Percentiles rank a stretch among this genome's conserved stretches.
These are phyloP conservation scores for Setomelanomma holmii DNA, from an alignment of 2,329 filamentous ascomycete species.

Conservation along the genomic window DNA sequence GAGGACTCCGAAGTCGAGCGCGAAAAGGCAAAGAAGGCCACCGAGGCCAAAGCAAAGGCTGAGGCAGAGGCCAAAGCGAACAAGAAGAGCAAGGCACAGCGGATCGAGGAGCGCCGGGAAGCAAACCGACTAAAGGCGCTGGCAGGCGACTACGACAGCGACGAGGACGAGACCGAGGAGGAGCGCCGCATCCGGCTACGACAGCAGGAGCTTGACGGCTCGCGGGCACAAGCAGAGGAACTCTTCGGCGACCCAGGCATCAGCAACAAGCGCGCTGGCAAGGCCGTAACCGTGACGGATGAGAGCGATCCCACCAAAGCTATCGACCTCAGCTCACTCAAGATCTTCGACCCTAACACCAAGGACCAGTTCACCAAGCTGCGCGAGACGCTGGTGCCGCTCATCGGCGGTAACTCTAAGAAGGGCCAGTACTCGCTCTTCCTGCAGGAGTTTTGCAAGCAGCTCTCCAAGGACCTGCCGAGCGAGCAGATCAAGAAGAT, in stretches of 20 bases:
- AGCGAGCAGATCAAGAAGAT: conserved; percentile 98
- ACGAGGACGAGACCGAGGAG: conserved; percentile 77
- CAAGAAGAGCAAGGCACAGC: conserved; percentile 88
- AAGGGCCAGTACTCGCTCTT: conserved; percentile 92
- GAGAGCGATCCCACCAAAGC: conserved; percentile 76
- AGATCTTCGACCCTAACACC: conserved; percentile 87
- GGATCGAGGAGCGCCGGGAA: conserved; percentile 78
- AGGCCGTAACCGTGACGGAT: conserved; percentile 73
- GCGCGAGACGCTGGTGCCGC: conserved; percentile 77
- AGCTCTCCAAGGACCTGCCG: conserved; percentile 83
- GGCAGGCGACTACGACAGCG: conserved; percentile 64
- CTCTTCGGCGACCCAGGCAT: conserved; percentile 81
- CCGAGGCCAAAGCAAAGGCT: conserved; percentile 85
- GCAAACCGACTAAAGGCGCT: conserved; percentile 65
- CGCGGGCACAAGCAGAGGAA: conserved; percentile 88
- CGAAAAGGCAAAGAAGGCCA: conserved; percentile 89
- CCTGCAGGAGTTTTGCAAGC: conserved; percentile 88
- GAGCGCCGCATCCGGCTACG: conserved; percentile 76
- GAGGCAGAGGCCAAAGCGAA: conserved; percentile 86
- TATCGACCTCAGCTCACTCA: conserved; percentile 79
- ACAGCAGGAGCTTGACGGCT: conserved; percentile 82
- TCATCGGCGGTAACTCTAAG: conserved; percentile 77
- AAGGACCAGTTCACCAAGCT: conserved; percentile 86
- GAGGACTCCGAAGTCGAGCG: conserved; percentile 97
- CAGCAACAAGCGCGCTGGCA: conserved; percentile 73